Evolutionary conservation across 1,284 basidiomycete genomes (phyloP), one percentile per base, ranked within the genome.

Genomic region (Puccinia coronata): DNA sequence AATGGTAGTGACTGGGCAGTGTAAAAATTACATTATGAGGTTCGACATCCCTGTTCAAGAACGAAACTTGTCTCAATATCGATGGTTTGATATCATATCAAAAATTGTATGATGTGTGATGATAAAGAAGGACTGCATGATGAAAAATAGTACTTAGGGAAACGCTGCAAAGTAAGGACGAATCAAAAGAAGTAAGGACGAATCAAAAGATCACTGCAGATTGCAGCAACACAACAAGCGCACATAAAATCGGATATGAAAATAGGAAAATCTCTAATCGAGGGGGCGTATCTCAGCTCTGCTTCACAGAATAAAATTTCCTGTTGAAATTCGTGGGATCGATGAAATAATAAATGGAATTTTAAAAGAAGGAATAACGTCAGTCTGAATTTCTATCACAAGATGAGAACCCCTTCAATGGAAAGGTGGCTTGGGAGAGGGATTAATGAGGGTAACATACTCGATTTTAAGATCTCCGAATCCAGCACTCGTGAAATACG

Each of bases 401-500:
- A n/a, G n/a, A n/a, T n/a, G n/a, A n/a, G n/a, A n/a, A n/a, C n/a
- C n/a, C n/a, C n/a, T n/a, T n/a, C n/a, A n/a, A n/a, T n/a, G n/a
- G n/a, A n/a, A n/a, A n/a, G n/a, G n/a, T n/a, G n/a, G n/a, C n/a
- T n/a, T n/a, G n/a, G n/a, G n/a, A 69, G 36, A 31, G 31, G n/a
- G 43, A 0, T 70, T 4, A 31, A 20, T 18, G 9, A 8, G 47
- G 69, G 9, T 47, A 20, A 71, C 69, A 28, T 39, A 71, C 69
- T 53, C 69, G 11, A 71, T 49, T 53, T n/a, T 71, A 18, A 71
- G 69, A 53, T 71, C 69, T 2, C 69, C 69, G 18, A 71, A 71
- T 8, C 69, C 69, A 18, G 25, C 69, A 53, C 34, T 39, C 0
- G 43, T 71, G 8, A 53, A 53, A 20, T 34, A 34, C 25, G 43